These are phyloP conservation scores for Melampsora abietis-canadensis DNA, from an alignment of 1,284 basidiomycete species.

Conservation along the genomic window DNA sequence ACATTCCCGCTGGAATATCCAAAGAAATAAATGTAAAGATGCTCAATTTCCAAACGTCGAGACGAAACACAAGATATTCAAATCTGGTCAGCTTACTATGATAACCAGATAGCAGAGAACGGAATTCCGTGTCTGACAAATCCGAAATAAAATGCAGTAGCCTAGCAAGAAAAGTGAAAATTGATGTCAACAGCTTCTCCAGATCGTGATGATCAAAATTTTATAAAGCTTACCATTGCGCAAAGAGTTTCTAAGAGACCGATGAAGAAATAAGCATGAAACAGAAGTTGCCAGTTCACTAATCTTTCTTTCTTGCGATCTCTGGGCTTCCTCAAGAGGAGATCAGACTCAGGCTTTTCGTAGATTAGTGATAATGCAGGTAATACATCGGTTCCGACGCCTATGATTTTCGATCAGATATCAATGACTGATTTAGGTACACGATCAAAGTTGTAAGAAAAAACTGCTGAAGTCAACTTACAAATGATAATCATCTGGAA, in stretches of 20 bases:
- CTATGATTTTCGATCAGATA: too few relatives aligned
- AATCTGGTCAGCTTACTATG: conserved; percentile 51
- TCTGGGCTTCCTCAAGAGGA: conserved; percentile 64
- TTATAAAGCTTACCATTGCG: conserved; percentile 48
- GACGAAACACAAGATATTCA: too few relatives aligned
- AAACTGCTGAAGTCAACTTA: conserved; percentile 55
- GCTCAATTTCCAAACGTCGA: too few relatives aligned
- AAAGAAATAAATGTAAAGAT: too few relatives aligned
- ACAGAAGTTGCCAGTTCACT: conserved; percentile 59
- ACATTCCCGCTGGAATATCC: conserved; percentile 53
- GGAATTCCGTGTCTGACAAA: conserved; percentile 61
- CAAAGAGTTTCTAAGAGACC: conserved; percentile 61
- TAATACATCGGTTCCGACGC: conserved; percentile 57
- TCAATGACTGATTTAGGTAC: too few relatives aligned
- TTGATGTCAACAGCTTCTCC: too few relatives aligned
- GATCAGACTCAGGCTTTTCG: conserved; percentile 61
- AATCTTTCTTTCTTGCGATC: conserved; percentile 60
- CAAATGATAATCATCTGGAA: conserved; percentile 63
- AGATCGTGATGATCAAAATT: too few relatives aligned
- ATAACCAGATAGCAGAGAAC: conserved; percentile 60
- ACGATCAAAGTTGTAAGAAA: too few relatives aligned
- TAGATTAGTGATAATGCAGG: conserved; percentile 62
- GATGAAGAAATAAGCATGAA: conserved; percentile 67
- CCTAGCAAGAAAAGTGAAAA: too few relatives aligned
- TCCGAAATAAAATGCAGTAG: conserved; percentile 58